Base-by-base conservation (phyloP, 2,329 filamentous ascomycete species). In the Plenodomus lindquistii region DNA sequence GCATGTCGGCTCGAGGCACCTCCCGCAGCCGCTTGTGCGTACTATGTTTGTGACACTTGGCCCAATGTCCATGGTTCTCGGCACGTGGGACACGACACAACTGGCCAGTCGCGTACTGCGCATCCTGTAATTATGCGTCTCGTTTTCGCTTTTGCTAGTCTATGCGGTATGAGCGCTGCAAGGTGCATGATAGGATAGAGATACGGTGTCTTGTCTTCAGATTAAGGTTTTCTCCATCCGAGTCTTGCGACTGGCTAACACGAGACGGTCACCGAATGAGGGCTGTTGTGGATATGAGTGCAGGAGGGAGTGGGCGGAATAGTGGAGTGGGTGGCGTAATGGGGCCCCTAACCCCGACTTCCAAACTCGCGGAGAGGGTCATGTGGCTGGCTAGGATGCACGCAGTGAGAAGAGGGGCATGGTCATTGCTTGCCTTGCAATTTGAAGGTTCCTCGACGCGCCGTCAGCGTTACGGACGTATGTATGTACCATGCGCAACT, bases 1-100 rank as follows among this genome's bases (percentile, higher is more conserved):
- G 31, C 39, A 43, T 46, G 42, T 54, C 50, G 57, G 55, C 44
- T 52, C 52, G 48, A 58, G 52, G 54, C 52, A 48, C 46, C 17
- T 55, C 57, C 57, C 54, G 48, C 44, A 47, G 42, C 42, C 34
- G 42, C 42, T 29, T 11, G 11, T 11, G 27, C 27, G 27, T 15
- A 31, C 9, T 31, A 8, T 4, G 9, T 31, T 6, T 31, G 27
- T 31, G 10, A 31, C 27, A 31, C 27, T 31, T 31, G 27, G 27
- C 27, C n/a, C 34, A 45, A 18, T 44, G 39, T 34, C 17, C 16
- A 21, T 19, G 19, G 16, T 16, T 37, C 48, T 42, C 27, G 40
- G 43, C 39, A 40, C 37, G 16, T 24, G 22, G 22, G 22, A 24
- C 6, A 6, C 6, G 22, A 24, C 22, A 24, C 22, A 10, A 24